Evolutionary conservation across 208 protist genomes (phyloP), one percentile per base, ranked within the genome.

Genomic region (Wallacemonas sp.): DNA sequence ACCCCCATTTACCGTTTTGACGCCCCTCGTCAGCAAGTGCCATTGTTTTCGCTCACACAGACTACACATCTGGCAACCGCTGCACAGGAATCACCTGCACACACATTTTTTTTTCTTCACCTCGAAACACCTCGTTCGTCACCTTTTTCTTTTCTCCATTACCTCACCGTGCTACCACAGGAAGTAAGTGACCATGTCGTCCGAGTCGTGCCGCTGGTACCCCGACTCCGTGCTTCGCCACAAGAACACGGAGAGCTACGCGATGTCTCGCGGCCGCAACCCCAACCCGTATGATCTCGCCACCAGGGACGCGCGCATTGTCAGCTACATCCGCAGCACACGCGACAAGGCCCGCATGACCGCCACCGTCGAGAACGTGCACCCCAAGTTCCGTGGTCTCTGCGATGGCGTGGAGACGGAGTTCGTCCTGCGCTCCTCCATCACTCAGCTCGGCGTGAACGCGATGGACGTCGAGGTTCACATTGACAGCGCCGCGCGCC

Each of bases 371-470:
- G 44, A 61, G 14, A 38, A 58, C 32, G 67, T 96, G 34, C 84
- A 90, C 52, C 80, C 81, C 23, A 88, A 93, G 63, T 96, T 96
- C 62, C 83, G 87, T 29, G 92, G 88, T 9, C 84, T 95, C 36
- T 48, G 67, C 17, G 62, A 83, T 27, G 76, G 63, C 44, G 81
- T 93, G 14, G 54, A 52, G 32, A 79, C 80, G 43, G 81, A 94
- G 48, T 97, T 97, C 68, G 75, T 94, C 61, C 74, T 96, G 36
- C 88, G 89, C 46, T 92, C 87, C 17, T 94, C 93, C 39, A 83
- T 95, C 43, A 91, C 93, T 19, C 93, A 97, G 69, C 79, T 97
- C 36, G 93, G 93, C 54, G 82, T 97, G 57, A 94, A 95, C 55
- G 83, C 81, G 17, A 82, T 86, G 56, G 76, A 91, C 58, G 68